Evolutionary conservation across 176 grass and related monocot species (phyloP).

Genomic region (Oryza glaberrima): DNA sequence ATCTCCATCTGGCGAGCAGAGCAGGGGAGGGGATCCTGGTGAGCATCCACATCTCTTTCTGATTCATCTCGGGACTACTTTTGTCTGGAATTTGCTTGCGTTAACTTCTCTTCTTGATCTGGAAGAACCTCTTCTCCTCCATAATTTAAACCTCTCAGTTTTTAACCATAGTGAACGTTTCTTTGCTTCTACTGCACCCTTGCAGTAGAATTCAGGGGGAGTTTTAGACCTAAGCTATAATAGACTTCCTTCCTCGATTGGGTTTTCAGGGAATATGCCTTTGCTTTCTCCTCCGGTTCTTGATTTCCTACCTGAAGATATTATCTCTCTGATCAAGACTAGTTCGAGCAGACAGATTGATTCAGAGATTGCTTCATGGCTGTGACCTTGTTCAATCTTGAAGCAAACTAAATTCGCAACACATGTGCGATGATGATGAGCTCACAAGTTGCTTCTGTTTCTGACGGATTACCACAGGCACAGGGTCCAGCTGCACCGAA

Average conservation of each 20-base stretch:
- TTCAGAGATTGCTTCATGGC: slow-evolving; percentile 5
- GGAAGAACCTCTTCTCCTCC: no score
- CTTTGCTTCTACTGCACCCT: slow-evolving; percentile 50
- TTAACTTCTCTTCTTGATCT: no score
- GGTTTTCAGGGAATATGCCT: slow-evolving; percentile 47
- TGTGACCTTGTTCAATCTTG: not conserved
- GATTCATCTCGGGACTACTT: no score
- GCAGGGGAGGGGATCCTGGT: no score
- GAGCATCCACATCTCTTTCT: no score
- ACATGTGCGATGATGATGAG: slow-evolving; percentile 29
- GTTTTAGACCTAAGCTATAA: slow-evolving; percentile 27
- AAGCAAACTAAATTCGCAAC: not conserved
- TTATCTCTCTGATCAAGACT: slow-evolving; percentile 31
- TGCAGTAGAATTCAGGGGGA: slow-evolving; percentile 46
- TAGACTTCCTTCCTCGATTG: slow-evolving; percentile 36
- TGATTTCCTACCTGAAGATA: slow-evolving; percentile 37
- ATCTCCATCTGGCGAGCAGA: no score
- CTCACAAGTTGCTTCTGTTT: slow-evolving; percentile 12
- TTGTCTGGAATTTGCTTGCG: no score
- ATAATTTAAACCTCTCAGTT: not conserved
- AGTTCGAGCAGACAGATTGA: not conserved
- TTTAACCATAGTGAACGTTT: slow-evolving; percentile 34
- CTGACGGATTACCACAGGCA: slow-evolving; percentile 37
- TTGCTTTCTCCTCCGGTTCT: slow-evolving; percentile 10
- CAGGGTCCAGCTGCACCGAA: slow-evolving; percentile 45